Conservation (phyloP, 2,329 filamentous ascomycete species). For the Alternaria novae-zelandiae region DNA sequence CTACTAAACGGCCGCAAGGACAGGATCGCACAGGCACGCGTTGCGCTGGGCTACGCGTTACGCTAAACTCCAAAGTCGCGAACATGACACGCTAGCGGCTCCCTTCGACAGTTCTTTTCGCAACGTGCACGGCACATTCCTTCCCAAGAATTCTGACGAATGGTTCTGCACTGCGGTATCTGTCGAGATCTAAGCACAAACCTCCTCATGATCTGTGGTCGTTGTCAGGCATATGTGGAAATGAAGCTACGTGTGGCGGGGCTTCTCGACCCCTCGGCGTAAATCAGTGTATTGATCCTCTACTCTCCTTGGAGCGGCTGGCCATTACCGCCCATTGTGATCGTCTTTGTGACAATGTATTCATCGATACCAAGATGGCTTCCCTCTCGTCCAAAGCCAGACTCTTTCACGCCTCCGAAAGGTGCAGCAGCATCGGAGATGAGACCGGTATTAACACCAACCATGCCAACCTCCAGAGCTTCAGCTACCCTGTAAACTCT, state of each 20-base stretch:
- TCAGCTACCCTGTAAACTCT: constrained; percentile 67
- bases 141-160: neutral
- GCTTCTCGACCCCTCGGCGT: neutral
- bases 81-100: neutral
- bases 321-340: constrained; percentile 67
- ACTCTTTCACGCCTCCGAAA: constrained; percentile 58
- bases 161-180: neutral
- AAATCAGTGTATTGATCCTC: neutral
- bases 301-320: constrained; percentile 58
- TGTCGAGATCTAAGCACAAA: neutral
- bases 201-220: neutral
- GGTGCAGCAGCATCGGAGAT: constrained; percentile 57
- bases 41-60: neutral
- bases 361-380: constrained; percentile 59
- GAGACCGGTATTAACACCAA: constrained; percentile 66
- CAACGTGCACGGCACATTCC: neutral
- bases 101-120: neutral
- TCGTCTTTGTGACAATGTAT: constrained; percentile 56
- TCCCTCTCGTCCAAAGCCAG: constrained; percentile 60
- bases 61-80: neutral
- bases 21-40: neutral
- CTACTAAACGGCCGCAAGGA: neutral
- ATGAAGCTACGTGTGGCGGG: neutral
- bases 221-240: neutral
- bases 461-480: constrained; percentile 82